phyloP scores from a whole-genome alignment of 176 grass and related monocot species.

The Phragmites australis region DNA sequence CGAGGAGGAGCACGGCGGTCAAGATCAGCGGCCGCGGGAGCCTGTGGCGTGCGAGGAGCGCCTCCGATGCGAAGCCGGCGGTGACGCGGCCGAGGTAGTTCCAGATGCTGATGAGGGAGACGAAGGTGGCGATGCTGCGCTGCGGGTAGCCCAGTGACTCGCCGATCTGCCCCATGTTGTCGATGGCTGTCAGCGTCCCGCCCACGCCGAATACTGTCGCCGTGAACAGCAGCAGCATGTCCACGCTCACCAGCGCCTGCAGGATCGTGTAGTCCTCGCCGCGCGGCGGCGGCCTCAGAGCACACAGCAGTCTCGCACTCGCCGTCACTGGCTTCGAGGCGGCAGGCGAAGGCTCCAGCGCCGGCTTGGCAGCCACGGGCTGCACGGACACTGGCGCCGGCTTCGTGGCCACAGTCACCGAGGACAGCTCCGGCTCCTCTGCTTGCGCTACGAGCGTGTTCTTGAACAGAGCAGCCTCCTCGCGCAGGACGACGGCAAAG shows the following conservation, averaged over 20 bases:
- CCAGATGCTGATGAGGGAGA: constrained; percentile 61
- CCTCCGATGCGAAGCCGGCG: constrained; percentile 44
- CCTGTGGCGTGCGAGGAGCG: neutral
- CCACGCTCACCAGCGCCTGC: constrained; percentile 68
- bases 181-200: constrained; percentile 58
- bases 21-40: constrained; percentile 39
- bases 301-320: neutral
- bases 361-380: neutral
- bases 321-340: neutral
- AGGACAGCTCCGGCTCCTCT: neutral
- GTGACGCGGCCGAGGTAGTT: constrained; percentile 55
- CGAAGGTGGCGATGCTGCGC: constrained; percentile 49
- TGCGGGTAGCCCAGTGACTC: constrained; percentile 54
- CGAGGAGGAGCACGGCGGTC: constrained; percentile 25
- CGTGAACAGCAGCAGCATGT: constrained; percentile 73
- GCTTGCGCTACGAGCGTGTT: neutral
- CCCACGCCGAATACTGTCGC: constrained; percentile 52
- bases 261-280: constrained; percentile 84
- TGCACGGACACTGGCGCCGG: neutral
- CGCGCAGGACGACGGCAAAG: constrained; percentile 22
- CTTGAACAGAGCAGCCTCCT: constrained; percentile 26
- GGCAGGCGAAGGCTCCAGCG: neutral
- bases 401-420: neutral
- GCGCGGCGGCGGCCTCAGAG: constrained; percentile 38
- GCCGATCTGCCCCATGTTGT: constrained; percentile 73